A percentile compares a stretch with the other conserved stretches of the same genome.
These are phyloP conservation scores for Apiotrichum mycotoxinovorans DNA, from an alignment of 1,284 basidiomycete genomes.

Conservation along the genomic window DNA sequence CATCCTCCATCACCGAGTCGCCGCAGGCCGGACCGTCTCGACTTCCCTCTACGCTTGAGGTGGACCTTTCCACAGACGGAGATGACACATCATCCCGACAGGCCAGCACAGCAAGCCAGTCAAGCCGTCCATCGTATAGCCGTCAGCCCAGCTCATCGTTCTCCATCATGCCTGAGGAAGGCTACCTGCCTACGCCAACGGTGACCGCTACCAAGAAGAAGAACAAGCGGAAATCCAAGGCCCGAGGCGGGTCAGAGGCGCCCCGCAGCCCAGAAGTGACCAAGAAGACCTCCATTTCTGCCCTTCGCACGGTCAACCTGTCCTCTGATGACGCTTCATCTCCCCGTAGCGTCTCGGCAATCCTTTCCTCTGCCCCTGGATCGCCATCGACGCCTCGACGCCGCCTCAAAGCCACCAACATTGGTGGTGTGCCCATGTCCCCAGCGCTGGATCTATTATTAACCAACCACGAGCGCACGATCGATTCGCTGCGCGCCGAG, in stretches of 20 bases:
- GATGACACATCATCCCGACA: not conserved
- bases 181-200: slow-evolving; percentile 27
- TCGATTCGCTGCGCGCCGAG: slow-evolving; percentile 41
- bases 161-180: slow-evolving; percentile 41
- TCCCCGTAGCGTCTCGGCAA: slow-evolving; percentile 1
- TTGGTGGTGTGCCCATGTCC: slow-evolving; percentile 22
- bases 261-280: not conserved
- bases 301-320: slow-evolving; percentile 2
- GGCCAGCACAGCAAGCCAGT: not conserved
- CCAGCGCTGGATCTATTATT: slow-evolving; percentile 30
- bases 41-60: not conserved
- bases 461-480: slow-evolving; percentile 34
- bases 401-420: slow-evolving; percentile 24
- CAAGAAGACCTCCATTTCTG: not conserved
- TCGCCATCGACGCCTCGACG: slow-evolving; percentile 14
- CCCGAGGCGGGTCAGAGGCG: not conserved
- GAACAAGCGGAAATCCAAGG: slow-evolving; percentile 37
- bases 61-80: slow-evolving; percentile 16
- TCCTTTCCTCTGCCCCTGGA: slow-evolving; percentile 4
- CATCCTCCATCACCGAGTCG: not conserved
- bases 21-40: not conserved
- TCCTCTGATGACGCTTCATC: slow-evolving; percentile 12
- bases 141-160: slow-evolving; percentile 8
- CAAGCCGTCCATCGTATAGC: slow-evolving; percentile 1
- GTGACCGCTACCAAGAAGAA: slow-evolving; percentile 17